Conservation (phyloP, 202 grass and related monocot genomes). For the Elaeis oleifera region DNA sequence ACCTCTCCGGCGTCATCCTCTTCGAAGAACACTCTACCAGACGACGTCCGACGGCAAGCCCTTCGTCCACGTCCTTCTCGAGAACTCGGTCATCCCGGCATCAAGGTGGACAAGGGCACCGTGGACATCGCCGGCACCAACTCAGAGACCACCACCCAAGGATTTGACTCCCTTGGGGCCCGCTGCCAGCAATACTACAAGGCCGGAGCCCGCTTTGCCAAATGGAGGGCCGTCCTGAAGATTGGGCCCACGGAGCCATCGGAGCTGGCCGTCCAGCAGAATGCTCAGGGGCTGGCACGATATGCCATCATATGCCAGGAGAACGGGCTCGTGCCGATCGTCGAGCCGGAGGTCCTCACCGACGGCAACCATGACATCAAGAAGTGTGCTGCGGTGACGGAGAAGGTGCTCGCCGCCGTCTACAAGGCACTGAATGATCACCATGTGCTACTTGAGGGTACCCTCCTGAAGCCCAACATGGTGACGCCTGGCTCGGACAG, state of each 20-base stretch:
- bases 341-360: constrained; percentile 93
- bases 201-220: constrained; percentile 81
- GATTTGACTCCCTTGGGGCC: constrained; percentile 57
- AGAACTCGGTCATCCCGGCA: constrained; percentile 56
- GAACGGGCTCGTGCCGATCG: constrained; percentile 77
- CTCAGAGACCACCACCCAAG: constrained; percentile 78
- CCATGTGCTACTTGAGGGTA: constrained; percentile 80
- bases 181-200: constrained; percentile 70
- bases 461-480: constrained; percentile 87
- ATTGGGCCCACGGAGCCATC: constrained; percentile 59
- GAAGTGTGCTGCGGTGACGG: constrained; percentile 65
- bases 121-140: constrained; percentile 34
- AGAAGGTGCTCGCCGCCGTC: constrained; percentile 60
- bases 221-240: constrained; percentile 93
- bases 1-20: constrained; percentile 80
- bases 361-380: constrained; percentile 66
- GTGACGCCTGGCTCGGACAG: constrained; percentile 85
- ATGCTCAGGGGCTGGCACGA: constrained; percentile 72
- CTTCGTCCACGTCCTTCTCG: constrained; percentile 68
- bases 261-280: constrained; percentile 66
- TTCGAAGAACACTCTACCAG: constrained; percentile 97
- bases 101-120: constrained; percentile 94
- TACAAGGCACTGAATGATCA: constrained; percentile 91
- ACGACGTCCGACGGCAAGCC: constrained; percentile 42
- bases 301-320: constrained; percentile 88